These are phyloP conservation scores for Vigna mungo DNA, from an alignment of 306 rosid genomes.

Conservation along the genomic window DNA sequence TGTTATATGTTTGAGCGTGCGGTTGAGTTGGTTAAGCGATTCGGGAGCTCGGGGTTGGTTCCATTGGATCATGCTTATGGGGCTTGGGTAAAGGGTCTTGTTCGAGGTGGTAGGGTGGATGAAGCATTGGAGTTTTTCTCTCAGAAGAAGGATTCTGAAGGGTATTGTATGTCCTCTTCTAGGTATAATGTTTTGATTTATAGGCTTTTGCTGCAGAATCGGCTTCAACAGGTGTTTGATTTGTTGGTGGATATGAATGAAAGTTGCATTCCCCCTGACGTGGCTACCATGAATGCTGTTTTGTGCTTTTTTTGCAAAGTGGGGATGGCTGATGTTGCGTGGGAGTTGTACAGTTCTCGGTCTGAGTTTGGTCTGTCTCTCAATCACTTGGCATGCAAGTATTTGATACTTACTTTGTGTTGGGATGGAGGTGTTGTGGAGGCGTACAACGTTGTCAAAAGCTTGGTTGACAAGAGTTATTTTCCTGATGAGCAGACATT, in stretches of 20 bases:
- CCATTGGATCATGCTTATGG: conserved; percentile 58
- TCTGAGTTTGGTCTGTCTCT: conserved; percentile 65
- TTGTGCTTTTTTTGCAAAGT: conserved; percentile 87
- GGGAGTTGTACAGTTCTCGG: conserved; percentile 62
- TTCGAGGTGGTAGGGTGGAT: conserved; percentile 59
- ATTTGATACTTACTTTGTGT: conserved; percentile 70
- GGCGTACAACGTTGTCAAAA: conserved; percentile 58
- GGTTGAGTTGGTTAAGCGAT: conserved; percentile 56
- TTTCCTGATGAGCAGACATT: conserved; percentile 63
- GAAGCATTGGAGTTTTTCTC: conserved; percentile 65
- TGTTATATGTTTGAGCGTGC: conserved; percentile 57
- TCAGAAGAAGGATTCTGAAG: conserved; percentile 57
- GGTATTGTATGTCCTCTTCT: conserved; percentile 58
- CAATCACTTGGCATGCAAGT: conserved; percentile 69
- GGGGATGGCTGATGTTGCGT: conserved; percentile 72
- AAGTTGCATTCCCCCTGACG: conserved; percentile 56
- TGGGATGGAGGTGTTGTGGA: conserved; percentile 61
- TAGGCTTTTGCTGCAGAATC: conserved; percentile 68
- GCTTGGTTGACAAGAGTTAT: conserved; percentile 51
- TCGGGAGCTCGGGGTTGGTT: conserved; percentile 46
- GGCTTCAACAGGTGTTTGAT: conserved; percentile 66
- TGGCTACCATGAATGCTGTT: conserved; percentile 72
- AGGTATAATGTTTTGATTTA: conserved; percentile 68
- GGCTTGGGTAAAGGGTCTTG: conserved; percentile 68
- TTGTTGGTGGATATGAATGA: conserved; percentile 84